Conservation (phyloP, 2,329 filamentous ascomycete genomes). For the Fusarium begoniae region DNA sequence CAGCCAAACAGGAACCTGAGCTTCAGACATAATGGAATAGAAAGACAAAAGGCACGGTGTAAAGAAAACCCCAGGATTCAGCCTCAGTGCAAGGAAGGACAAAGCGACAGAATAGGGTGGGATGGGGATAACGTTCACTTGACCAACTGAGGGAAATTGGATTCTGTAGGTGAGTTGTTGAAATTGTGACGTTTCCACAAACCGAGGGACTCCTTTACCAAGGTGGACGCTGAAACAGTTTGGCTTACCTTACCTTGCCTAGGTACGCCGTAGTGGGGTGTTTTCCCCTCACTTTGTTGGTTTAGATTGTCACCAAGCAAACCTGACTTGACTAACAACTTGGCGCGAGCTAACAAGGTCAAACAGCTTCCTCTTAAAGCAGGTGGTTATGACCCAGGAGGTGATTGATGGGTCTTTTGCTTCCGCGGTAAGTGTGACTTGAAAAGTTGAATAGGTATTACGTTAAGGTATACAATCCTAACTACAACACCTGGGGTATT, state of each 20-base stretch:
- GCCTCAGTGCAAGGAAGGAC: not conserved
- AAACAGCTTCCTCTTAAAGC: slow-evolving; percentile 27
- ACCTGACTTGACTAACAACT: slow-evolving; percentile 1
- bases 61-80: not conserved
- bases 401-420: not conserved
- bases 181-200: slow-evolving; percentile 33
- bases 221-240: slow-evolving; percentile 8
- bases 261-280: slow-evolving; percentile 27
- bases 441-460: not conserved
- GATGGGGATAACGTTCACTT: not conserved
- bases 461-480: not conserved
- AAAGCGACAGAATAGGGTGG: not conserved
- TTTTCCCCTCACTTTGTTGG: slow-evolving; percentile 31
- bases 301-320: not conserved
- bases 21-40: slow-evolving; percentile 36
- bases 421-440: not conserved
- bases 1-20: slow-evolving; percentile 64
- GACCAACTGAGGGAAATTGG: not conserved
- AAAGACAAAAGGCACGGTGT: not conserved
- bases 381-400: not conserved
- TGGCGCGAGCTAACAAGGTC: slow-evolving; percentile 5
- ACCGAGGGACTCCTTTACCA: slow-evolving; percentile 6
- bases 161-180: slow-evolving; percentile 23
- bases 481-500: slow-evolving; percentile 3
- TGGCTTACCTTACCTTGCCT: not conserved